phyloP scores from a whole-genome alignment of 2,329 filamentous ascomycete genomes.

The Clonostachys rosea region DNA sequence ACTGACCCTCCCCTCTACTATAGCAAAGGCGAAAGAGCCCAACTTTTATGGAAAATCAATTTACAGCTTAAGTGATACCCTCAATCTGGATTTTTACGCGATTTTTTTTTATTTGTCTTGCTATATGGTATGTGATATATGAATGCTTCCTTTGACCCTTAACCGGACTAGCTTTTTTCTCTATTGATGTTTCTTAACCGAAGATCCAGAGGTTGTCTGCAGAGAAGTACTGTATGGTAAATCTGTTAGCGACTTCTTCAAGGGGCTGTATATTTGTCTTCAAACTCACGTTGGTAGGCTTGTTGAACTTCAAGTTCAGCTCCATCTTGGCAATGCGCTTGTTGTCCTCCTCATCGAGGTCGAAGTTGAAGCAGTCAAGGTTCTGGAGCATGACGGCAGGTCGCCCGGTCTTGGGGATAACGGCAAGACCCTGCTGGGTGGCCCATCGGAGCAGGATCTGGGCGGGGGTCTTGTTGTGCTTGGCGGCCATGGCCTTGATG shows the following conservation, averaged over 20 bases:
- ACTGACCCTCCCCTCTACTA: no score
- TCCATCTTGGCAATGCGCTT: slow-evolving; percentile 63
- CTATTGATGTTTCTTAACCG: slow-evolving; percentile 26
- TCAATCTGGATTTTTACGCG: no score
- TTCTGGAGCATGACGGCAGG: slow-evolving; percentile 54
- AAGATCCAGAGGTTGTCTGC: slow-evolving; percentile 55
- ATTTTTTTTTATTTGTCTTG: no score
- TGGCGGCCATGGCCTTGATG: slow-evolving; percentile 62
- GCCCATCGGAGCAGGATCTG: slow-evolving; percentile 86
- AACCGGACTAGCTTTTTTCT: no score
- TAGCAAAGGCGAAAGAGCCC: no score
- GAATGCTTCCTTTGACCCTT: no score
- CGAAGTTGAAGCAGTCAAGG: slow-evolving; percentile 61
- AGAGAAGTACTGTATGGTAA: slow-evolving; percentile 42
- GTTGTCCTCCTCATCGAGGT: slow-evolving; percentile 62
- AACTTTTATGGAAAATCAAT: no score
- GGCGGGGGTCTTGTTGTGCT: slow-evolving; percentile 67
- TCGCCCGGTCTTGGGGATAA: slow-evolving; percentile 74
- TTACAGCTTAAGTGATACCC: no score
- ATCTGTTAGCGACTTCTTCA: slow-evolving; percentile 2
- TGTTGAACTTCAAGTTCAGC: slow-evolving; percentile 68
- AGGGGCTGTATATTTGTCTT: not conserved
- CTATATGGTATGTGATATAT: no score
- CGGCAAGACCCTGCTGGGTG: slow-evolving; percentile 74
- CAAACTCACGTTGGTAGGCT: slow-evolving; percentile 62